Conservation (phyloP, 2,329 filamentous ascomycete genomes). For the Aspergillus sp. region DNA sequence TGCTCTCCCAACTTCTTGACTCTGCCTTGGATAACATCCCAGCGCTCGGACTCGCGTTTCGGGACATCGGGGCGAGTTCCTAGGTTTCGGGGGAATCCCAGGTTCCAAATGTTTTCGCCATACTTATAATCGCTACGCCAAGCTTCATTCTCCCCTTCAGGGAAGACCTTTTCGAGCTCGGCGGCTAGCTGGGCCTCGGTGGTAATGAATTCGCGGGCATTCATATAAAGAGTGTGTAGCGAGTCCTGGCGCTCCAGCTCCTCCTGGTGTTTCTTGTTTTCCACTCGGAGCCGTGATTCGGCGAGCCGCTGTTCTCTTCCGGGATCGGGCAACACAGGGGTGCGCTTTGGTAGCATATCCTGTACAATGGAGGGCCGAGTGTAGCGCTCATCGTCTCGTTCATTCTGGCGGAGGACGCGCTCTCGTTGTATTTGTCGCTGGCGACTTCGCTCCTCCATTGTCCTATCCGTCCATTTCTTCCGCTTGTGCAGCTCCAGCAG, state of each 20-base stretch:
- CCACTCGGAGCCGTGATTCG: conserved; percentile 38
- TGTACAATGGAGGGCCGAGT: conserved; percentile 67
- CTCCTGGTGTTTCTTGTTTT: conserved; percentile 51
- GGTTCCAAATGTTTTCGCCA: conserved; percentile 54
- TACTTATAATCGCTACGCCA: conserved; percentile 43
- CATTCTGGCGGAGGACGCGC: conserved; percentile 60
- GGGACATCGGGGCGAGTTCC: conserved; percentile 29
- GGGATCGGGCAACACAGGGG: conserved; percentile 61
- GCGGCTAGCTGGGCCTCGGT: conserved; percentile 73
- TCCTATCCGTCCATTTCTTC: conserved; percentile 50
- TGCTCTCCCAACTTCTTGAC: conserved; percentile 65
- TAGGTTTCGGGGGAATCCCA: conserved; percentile 46
- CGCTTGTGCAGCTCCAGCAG: conserved; percentile 68
- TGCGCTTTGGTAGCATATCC: conserved; percentile 50
- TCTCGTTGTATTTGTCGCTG: conserved; percentile 52
- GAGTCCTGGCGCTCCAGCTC: conserved; percentile 64
- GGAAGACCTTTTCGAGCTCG: conserved; percentile 75
- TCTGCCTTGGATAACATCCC: conserved; percentile 54
- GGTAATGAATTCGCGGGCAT: conserved; percentile 83
- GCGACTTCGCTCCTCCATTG: conserved; percentile 43
- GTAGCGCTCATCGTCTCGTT: conserved; percentile 73
- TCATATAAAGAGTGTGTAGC: conserved; percentile 85
- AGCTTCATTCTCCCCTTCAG: conserved; percentile 52
- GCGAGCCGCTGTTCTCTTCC: conserved; percentile 56
- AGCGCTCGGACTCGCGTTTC: conserved; percentile 34